These are phyloP conservation scores for Beauveria brongniartii DNA, from an alignment of 2,329 filamentous ascomycete species.

Conservation along the genomic window DNA sequence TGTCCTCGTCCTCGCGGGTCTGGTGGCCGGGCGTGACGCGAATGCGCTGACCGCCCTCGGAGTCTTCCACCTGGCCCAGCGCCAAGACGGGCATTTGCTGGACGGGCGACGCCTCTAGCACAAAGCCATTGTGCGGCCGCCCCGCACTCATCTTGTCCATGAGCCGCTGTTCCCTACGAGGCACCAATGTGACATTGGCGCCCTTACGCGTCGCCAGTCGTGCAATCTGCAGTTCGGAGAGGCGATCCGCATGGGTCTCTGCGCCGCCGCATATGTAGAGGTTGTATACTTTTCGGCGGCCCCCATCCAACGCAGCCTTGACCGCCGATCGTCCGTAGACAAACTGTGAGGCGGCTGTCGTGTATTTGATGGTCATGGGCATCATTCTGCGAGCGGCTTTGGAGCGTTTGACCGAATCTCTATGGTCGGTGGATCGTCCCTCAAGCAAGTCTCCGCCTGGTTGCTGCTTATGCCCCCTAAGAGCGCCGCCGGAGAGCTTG, in stretches of 20 bases:
- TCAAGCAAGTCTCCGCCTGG: background rate
- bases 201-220: constrained; percentile 38
- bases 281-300: constrained; percentile 68
- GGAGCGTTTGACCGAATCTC: background rate
- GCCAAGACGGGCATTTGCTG: constrained; percentile 60
- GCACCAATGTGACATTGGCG: constrained; percentile 51
- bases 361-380: constrained; percentile 43
- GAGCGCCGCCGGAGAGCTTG: too few species aligned
- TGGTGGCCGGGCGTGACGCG: constrained; percentile 56
- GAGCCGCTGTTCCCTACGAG: constrained; percentile 53
- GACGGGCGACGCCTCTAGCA: constrained; percentile 80
- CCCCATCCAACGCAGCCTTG: constrained; percentile 61
- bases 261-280: constrained; percentile 65
- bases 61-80: constrained; percentile 42
- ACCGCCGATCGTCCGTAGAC: constrained; percentile 80
- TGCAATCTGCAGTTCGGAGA: constrained; percentile 36
- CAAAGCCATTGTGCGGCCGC: constrained; percentile 81
- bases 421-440: background rate
- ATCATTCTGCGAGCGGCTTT: constrained; percentile 20
- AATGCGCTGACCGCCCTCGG: constrained; percentile 42
- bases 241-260: constrained; percentile 42
- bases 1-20: constrained; percentile 59
- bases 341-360: constrained; percentile 84
- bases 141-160: constrained; percentile 78
- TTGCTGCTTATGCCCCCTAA: background rate